Conservation (phyloP, 2,329 filamentous ascomycete species). For the Daldinia eschscholtzii region DNA sequence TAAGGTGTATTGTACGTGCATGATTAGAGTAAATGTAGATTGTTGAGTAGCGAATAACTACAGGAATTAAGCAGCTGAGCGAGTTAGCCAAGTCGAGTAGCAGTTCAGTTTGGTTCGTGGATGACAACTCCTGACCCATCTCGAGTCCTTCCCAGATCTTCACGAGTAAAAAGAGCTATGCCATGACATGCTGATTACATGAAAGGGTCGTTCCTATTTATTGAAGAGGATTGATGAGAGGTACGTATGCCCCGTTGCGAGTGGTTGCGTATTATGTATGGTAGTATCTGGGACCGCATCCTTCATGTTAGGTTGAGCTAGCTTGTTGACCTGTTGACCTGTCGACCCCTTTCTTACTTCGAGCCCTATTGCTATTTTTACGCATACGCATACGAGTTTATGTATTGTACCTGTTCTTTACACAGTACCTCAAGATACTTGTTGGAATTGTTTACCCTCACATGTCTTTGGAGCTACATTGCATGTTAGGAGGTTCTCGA, state of each 20-base stretch:
- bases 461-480: conserved; percentile 1
- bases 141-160: conserved; percentile 8
- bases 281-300: conserved; percentile 16
- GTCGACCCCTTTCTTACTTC: conserved; percentile 8
- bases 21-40: conserved; percentile 8
- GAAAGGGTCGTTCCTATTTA: conserved; percentile 25
- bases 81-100: not conserved
- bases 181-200: not conserved
- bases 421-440: not conserved
- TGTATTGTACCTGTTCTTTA: not conserved
- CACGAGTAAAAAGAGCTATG: not conserved
- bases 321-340: not conserved
- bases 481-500: not conserved
- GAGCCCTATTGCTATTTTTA: conserved; percentile 17
- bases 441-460: conserved; percentile 1
- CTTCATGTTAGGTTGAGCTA: conserved; percentile 10
- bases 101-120: conserved; percentile 21
- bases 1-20: conserved; percentile 39
- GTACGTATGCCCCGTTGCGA: not conserved
- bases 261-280: conserved; percentile 21
- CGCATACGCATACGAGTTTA: not conserved
- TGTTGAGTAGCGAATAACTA: conserved; percentile 1
- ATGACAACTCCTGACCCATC: conserved; percentile 7
- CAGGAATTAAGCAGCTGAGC: not conserved
- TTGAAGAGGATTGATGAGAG: conserved; percentile 21